phyloP scores from a whole-genome alignment of 495 filamentous ascomycete species.

The Talaromyces proteolyticus region DNA sequence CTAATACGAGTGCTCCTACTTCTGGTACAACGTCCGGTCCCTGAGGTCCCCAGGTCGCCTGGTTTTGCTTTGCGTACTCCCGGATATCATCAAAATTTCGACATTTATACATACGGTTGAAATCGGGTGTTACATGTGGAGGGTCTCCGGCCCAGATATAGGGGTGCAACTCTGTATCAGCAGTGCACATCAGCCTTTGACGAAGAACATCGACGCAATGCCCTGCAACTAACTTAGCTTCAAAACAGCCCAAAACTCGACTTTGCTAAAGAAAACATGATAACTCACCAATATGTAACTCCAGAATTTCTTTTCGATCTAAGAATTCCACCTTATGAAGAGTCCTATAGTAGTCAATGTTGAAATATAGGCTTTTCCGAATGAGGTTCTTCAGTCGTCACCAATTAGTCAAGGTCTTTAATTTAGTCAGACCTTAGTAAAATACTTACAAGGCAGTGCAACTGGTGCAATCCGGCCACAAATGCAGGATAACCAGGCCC shows the following conservation, averaged over 20 bases:
- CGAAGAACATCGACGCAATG: slow-evolving; percentile 52
- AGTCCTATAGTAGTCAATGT: neutral
- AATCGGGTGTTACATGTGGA: neutral
- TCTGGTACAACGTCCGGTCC: neutral
- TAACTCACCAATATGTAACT: neutral
- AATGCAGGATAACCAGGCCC: slow-evolving; percentile 30
- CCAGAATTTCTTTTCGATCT: neutral
- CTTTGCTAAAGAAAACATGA: neutral
- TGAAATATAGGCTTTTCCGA: neutral
- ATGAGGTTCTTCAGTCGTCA: neutral
- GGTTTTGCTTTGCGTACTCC: slow-evolving; percentile 41
- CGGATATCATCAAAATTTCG: slow-evolving; percentile 49
- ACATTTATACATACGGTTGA: slow-evolving; percentile 45
- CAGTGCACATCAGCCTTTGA: slow-evolving; percentile 51
- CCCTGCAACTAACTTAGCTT: slow-evolving; percentile 14
- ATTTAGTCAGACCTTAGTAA: too few species aligned
- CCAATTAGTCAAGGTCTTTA: too few species aligned
- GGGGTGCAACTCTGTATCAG: slow-evolving; percentile 39
- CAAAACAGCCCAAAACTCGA: too few species aligned
- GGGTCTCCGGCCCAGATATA: neutral
- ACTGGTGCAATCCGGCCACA: slow-evolving; percentile 51
- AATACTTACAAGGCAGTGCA: slow-evolving; percentile 34
- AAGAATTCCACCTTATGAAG: neutral
- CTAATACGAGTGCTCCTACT: neutral
- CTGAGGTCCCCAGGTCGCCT: slow-evolving; percentile 11